Evolutionary conservation across 306 rosid species (phyloP).

Genomic region (Corylus heterophylla): DNA sequence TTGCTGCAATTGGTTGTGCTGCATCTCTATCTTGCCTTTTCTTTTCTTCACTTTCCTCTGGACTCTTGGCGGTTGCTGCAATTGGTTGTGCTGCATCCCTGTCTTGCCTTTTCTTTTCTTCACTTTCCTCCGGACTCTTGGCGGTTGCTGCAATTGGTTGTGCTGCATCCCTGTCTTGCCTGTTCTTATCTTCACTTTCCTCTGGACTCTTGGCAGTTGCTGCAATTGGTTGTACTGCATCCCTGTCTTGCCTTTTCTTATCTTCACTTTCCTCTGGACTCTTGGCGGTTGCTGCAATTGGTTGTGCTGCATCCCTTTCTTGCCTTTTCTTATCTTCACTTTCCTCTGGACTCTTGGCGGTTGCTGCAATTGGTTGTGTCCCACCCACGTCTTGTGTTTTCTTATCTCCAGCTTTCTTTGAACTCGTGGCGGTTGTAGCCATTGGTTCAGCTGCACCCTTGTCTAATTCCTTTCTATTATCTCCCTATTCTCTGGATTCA

Average conservation of each 20-base stretch:
- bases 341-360: too few species aligned
- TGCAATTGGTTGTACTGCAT: background rate
- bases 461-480: too few species aligned
- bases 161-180: background rate
- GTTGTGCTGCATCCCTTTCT: background rate
- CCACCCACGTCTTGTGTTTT: too few species aligned
- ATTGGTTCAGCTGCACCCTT: too few species aligned
- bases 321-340: background rate
- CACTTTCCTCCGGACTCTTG: background rate
- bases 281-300: background rate
- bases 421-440: too few species aligned
- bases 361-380: too few species aligned
- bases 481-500: too few species aligned
- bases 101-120: background rate
- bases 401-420: too few species aligned
- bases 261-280: background rate
- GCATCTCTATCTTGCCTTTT: background rate
- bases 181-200: background rate
- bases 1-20: background rate
- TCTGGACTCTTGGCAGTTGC: background rate
- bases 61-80: background rate
- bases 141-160: background rate
- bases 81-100: background rate
- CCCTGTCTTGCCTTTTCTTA: background rate
- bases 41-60: background rate